phyloP scores from a whole-genome alignment of 116 monocot genomes.

The Thalassia testudinum region DNA sequence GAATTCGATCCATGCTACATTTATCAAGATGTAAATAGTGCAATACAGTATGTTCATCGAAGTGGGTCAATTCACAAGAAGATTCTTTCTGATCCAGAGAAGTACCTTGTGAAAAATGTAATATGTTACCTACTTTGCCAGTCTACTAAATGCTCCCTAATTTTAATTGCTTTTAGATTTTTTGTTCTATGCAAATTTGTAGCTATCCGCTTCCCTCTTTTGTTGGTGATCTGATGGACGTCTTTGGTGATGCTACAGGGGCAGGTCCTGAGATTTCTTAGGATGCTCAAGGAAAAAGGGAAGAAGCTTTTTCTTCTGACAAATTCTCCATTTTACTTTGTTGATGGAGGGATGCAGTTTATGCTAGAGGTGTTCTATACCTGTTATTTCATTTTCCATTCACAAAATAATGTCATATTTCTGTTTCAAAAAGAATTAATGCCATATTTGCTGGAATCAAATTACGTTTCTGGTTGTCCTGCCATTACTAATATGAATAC shows the following conservation, averaged over 20 bases:
- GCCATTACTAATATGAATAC: no score
- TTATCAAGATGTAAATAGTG: slow-evolving; percentile 83
- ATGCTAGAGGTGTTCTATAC: slow-evolving; percentile 51
- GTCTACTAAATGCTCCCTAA: slow-evolving; percentile 2
- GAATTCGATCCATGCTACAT: slow-evolving; percentile 93
- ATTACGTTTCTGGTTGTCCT: no score
- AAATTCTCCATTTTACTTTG: slow-evolving; percentile 95
- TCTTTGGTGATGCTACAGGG: slow-evolving; percentile 20
- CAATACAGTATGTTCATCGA: slow-evolving; percentile 81
- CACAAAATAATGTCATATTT: no score
- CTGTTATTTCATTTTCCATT: not conserved
- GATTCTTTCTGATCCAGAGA: slow-evolving; percentile 76
- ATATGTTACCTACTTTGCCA: slow-evolving; percentile 1
- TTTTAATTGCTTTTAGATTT: no score
- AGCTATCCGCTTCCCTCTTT: not conserved
- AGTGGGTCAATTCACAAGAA: slow-evolving; percentile 59
- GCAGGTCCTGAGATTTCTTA: slow-evolving; percentile 43
- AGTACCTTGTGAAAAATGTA: slow-evolving; percentile 90
- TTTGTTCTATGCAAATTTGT: no score
- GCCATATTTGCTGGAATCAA: no score
- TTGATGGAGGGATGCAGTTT: slow-evolving; percentile 87
- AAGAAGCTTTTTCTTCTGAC: slow-evolving; percentile 94
- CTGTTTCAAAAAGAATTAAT: no score
- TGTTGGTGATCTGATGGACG: not conserved
- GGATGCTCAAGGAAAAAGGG: slow-evolving; percentile 74